Conservation (phyloP, 345 rosid species). For the Populus simonii region DNA sequence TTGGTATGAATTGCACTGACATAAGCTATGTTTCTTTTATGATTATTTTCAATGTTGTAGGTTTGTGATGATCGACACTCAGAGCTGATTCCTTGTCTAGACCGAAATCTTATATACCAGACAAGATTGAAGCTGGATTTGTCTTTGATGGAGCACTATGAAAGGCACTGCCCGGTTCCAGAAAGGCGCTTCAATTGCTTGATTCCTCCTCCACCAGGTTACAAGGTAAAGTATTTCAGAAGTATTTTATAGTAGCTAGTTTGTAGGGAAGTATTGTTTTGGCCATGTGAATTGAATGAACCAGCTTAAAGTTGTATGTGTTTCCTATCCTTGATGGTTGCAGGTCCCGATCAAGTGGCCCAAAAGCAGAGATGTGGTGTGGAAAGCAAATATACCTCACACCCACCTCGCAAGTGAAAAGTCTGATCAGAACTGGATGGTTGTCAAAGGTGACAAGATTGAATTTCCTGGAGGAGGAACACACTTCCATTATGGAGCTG, state of each 20-base stretch:
- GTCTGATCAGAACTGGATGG: constrained; percentile 99
- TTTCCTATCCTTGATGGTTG: not conserved
- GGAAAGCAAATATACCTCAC: constrained; percentile 99
- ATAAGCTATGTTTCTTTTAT: not conserved
- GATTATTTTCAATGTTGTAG: constrained; percentile 33
- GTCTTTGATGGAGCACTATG: constrained; percentile 96
- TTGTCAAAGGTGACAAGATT: constrained; percentile 95
- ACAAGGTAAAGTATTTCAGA: constrained; percentile 49
- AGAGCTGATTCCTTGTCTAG: constrained; percentile 92
- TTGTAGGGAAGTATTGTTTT: not conserved
- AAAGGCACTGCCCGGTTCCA: constrained; percentile 93
- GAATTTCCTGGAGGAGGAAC: constrained; percentile 97
- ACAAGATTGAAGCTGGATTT: constrained; percentile 93
- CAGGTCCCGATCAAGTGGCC: constrained; percentile 99
- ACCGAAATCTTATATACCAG: constrained; percentile 86
- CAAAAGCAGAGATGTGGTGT: constrained; percentile 95
- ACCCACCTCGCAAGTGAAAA: constrained; percentile 97
- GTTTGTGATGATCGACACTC: constrained; percentile 97
- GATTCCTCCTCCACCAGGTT: constrained; percentile 96
- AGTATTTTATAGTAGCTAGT: not conserved
- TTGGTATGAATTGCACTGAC: not conserved
- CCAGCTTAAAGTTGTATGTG: not conserved
- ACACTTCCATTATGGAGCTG: constrained; percentile 99
- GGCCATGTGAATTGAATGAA: not conserved
- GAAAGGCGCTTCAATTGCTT: constrained; percentile 92